Evolutionary conservation across 805 yeast genomes (phyloP).

Genomic region (Candida maesae): DNA sequence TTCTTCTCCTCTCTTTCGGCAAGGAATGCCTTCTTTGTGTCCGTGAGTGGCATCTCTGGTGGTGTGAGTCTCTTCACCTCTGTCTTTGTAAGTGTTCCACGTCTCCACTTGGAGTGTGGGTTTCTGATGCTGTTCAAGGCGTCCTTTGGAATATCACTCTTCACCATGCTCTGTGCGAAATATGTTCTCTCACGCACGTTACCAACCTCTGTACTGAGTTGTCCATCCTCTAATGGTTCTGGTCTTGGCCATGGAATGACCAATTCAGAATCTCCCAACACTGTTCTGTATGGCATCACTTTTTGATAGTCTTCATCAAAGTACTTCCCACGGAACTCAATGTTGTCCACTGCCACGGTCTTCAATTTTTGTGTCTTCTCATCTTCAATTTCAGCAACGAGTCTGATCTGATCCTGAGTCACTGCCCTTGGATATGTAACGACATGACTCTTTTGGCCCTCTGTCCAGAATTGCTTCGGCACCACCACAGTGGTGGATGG

Average conservation of each 20-base stretch:
- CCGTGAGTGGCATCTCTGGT: conserved; percentile 75
- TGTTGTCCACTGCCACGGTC: conserved; percentile 75
- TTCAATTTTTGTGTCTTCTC: conserved; percentile 54
- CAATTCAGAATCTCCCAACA: conserved; percentile 62
- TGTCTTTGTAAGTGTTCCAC: conserved; percentile 56
- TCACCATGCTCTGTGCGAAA: conserved; percentile 63
- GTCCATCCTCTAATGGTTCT: conserved; percentile 49
- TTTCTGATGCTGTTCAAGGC: conserved; percentile 71
- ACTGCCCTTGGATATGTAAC: conserved; percentile 65
- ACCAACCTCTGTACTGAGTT: conserved; percentile 51
- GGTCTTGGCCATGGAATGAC: conserved; percentile 92
- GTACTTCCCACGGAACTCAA: conserved; percentile 63
- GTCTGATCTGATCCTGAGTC: conserved; percentile 55
- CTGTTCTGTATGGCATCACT: conserved; percentile 74
- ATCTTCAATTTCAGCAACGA: conserved; percentile 74
- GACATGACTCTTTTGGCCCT: conserved; percentile 68
- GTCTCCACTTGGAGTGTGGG: conserved; percentile 64
- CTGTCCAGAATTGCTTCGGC: conserved; percentile 71
- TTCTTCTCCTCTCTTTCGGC: conserved; percentile 49
- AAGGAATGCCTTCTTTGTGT: conserved; percentile 55
- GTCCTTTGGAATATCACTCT: conserved; percentile 64
- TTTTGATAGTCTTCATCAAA: conserved; percentile 71
- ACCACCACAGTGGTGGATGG: conserved; percentile 59
- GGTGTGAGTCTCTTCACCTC: conserved; percentile 60
- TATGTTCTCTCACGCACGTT: conserved; percentile 68